Evolutionary conservation across 176 grass and related monocot genomes (phyloP).

Genomic region (Triticum turgidum): DNA sequence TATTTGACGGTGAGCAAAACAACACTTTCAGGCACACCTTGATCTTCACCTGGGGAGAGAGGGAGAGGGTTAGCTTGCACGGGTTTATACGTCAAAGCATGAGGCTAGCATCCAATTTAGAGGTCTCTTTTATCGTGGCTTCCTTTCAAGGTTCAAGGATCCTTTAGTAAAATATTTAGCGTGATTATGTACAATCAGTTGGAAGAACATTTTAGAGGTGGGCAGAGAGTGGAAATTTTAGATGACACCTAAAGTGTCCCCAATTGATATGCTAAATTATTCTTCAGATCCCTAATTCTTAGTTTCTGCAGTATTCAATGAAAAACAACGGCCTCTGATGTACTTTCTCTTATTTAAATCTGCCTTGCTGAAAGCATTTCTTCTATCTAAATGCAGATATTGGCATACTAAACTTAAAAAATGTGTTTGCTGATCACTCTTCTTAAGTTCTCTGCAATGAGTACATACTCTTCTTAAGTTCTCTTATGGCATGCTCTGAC

Average conservation of each 20-base stretch:
- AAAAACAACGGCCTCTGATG: not conserved
- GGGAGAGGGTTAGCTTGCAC: not conserved
- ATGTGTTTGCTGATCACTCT: not conserved
- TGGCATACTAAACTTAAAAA: not conserved
- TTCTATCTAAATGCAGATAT: not conserved
- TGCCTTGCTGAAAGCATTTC: not conserved
- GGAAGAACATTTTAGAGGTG: not conserved
- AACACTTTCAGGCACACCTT: not conserved
- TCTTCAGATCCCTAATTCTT: not conserved
- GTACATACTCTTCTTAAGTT: not conserved
- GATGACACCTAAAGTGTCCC: not conserved
- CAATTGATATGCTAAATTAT: not conserved
- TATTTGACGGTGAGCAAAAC: not conserved
- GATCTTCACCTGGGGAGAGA: not conserved
- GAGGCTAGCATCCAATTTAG: not conserved
- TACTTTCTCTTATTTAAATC: not conserved
- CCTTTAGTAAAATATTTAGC: not conserved
- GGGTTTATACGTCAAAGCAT: not conserved
- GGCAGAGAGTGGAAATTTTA: not conserved
- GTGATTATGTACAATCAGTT: not conserved
- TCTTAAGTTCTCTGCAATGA: not conserved
- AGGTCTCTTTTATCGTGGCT: not conserved
- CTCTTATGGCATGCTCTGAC: not conserved
- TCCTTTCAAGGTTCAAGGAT: not conserved
- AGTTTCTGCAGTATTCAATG: not conserved